phyloP scores from a whole-genome alignment of 495 filamentous ascomycete genomes.

The Neurospora sp. region DNA sequence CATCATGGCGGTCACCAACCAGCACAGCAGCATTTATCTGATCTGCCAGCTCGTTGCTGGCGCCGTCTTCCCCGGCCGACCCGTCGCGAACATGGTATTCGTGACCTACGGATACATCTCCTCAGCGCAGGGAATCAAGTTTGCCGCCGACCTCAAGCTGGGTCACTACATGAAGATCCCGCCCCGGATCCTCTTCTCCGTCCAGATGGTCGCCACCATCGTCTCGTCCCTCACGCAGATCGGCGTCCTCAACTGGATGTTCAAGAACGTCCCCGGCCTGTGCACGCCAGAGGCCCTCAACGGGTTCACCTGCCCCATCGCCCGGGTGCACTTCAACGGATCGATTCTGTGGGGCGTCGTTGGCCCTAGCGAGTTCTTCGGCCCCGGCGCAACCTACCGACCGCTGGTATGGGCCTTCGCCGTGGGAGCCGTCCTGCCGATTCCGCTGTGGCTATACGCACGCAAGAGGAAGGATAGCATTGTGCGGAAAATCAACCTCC shows the following conservation, averaged over 20 bases:
- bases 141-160: slow-evolving; percentile 76
- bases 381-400: slow-evolving; percentile 57
- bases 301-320: slow-evolving; percentile 80
- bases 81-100: slow-evolving; percentile 84
- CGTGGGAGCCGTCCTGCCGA: slow-evolving; percentile 58
- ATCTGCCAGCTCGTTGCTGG: slow-evolving; percentile 78
- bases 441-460: slow-evolving; percentile 55
- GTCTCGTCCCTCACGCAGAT: slow-evolving; percentile 74
- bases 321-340: slow-evolving; percentile 83
- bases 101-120: slow-evolving; percentile 78
- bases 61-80: slow-evolving; percentile 65
- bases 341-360: slow-evolving; percentile 85
- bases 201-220: slow-evolving; percentile 73
- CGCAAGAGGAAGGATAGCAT: slow-evolving; percentile 36
- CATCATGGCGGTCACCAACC: slow-evolving; percentile 79
- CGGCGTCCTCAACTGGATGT: slow-evolving; percentile 83
- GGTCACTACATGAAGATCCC: slow-evolving; percentile 94
- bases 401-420: slow-evolving; percentile 68
- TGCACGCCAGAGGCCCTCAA: slow-evolving; percentile 72
- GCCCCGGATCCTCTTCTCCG: slow-evolving; percentile 64
- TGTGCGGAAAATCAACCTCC: slow-evolving; percentile 57
- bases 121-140: slow-evolving; percentile 75
- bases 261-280: slow-evolving; percentile 60
- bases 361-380: slow-evolving; percentile 69
- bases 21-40: slow-evolving; percentile 70